Base-by-base conservation (phyloP, 2,329 filamentous ascomycete genomes). In the Penicillium sp. region DNA sequence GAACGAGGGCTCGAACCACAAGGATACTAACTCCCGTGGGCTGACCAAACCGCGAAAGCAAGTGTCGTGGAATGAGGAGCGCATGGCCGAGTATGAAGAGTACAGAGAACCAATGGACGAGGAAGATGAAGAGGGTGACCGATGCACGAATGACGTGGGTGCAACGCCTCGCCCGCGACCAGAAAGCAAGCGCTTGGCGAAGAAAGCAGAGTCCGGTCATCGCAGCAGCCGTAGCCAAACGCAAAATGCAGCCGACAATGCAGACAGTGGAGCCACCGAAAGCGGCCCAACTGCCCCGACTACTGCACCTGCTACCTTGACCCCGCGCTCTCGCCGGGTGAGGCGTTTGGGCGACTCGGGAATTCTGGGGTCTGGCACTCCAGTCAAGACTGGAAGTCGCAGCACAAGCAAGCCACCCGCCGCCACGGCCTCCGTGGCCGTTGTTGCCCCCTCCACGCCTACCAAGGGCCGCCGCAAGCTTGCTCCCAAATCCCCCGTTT, bases 11-110 rank as follows among this genome's bases (percentile, higher is more conserved):
- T 48, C 49, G 18, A 42, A 50, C 22, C 39, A 37, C 46, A 57
- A 61, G 24, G 34, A 10, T 9, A 26, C 45, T 38, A 48, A 31
- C 40, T 53, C 57, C 44, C 58, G 48, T 9, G 50, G 34, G 8
- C 54, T 51, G 29, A 46, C 55, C n/a, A 61, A 60, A 42, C 22
- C 32, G 13, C 56, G 43, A 20, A 75, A 74, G 57, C 62, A 58
- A 20, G 73, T 76, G 29, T 66, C 65, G n/a, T 76, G 74, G 74
- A 73, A 74, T 26, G 70, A 74, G 5, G 63, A 71, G 35, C 69
- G 66, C n/a, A 67, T 75, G 8, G 73, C 68, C 18, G 64, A 72
- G 53, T 75, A 69, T 48, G 68, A 72, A 51, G 71, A 69, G 32
- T 65, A 66, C 10, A 55, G 38, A 10, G 52, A 59, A n/a, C 29